Base-by-base conservation (phyloP, 495 filamentous ascomycete species). In the Parachaetomium inaequale region DNA sequence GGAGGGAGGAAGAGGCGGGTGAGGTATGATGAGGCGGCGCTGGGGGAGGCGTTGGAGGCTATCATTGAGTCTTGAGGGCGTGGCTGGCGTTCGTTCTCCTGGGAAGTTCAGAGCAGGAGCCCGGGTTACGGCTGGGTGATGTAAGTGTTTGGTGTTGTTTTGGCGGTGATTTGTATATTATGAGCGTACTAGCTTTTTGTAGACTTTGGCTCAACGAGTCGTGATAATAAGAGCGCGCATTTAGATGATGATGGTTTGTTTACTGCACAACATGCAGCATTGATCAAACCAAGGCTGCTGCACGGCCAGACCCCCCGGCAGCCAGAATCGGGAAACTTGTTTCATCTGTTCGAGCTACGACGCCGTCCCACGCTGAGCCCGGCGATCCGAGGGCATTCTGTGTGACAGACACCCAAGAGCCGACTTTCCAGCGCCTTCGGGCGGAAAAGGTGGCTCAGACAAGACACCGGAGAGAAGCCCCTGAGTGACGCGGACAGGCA, bases 41-140 rank as follows among this genome's bases (percentile, higher is more conserved):
- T 97, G 54, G 77, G 78, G n/a, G 85, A 90, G 73, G 89, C 89
- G 15, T 70, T 98, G 57, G 88, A 91, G 69, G 85, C 85, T 7
- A 88, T 96, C 17, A 73, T 97, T 50, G 91, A 66, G 26, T 68
- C 63, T 11, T 72, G 54, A 68, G 4, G 47, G 7, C 0, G 15
- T 28, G 46, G 3, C 12, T n/a, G n/a, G 36, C 17, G 34, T 36
- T 12, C 8, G 10, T 7, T 36, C 4, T 36, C 2, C 34, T 36
- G 4, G 36, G 36, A 2, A 3, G 36, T 31, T 2, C 28, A 11
- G 45, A 12, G 17, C 2, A 2, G 23, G 3, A 17, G 0, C 12
- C 45, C 23, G 47, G 26, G 47, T 17, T 26, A 31, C 4, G 25
- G 12, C 26, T 29, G 3, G 3, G 47, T 29, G 26, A 51, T 51